Evolutionary conservation across 164 flowering plant genomes (phyloP).

Genomic region (Liriodendron chinense): DNA sequence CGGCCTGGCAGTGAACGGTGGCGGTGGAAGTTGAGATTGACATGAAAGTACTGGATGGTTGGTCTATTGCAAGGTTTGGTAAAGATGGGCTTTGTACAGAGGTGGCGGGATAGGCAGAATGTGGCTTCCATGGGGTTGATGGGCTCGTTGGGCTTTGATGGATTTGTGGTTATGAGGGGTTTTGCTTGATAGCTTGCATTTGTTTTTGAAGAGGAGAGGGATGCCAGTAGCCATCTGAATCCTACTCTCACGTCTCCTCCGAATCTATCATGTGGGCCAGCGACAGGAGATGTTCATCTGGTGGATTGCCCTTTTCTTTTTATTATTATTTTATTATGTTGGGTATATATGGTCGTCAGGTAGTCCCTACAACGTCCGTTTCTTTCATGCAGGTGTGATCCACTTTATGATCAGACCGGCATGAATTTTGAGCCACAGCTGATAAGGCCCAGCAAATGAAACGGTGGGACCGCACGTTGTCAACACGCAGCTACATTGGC

Average conservation of each 20-base stretch:
- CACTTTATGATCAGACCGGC: too few relatives aligned
- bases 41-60: background rate
- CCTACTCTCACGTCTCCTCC: background rate
- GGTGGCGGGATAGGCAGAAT: background rate
- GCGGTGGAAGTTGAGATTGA: background rate
- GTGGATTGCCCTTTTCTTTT: too few relatives aligned
- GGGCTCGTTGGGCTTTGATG: background rate
- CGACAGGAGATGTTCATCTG: too few relatives aligned
- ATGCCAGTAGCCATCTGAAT: background rate
- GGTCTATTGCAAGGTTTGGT: background rate
- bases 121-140: background rate
- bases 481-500: too few relatives aligned
- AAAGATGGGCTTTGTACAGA: background rate
- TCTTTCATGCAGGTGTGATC: too few relatives aligned
- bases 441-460: too few relatives aligned
- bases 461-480: too few relatives aligned
- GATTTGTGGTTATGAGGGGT: background rate
- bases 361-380: too few relatives aligned
- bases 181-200: background rate
- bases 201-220: background rate
- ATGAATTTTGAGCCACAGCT: too few relatives aligned
- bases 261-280: too few relatives aligned
- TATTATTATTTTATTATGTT: too few relatives aligned
- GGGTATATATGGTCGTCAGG: too few relatives aligned
- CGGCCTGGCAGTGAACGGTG: background rate